Evolutionary conservation across 768 basidiomycete species (phyloP), one percentile per base, ranked within the genome.

Genomic region (Leccinum disarticulatum): DNA sequence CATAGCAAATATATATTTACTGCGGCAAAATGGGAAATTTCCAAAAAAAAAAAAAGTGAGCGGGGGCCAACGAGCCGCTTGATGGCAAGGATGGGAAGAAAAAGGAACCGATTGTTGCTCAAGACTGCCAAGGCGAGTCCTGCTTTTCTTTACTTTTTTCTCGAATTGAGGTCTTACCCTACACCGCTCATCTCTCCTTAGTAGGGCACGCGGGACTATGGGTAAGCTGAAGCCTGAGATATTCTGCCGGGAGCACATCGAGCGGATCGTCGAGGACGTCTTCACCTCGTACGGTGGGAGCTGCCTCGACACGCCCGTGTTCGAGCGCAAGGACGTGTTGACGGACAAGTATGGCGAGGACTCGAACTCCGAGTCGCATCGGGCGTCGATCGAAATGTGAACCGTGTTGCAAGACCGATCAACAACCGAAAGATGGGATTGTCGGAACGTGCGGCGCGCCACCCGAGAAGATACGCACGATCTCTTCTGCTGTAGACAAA

Each of bases 331-430:
- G 74, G 97, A 99, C 70, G 87, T 99, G 58, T 77, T 98, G 47
- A 85, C 95, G 1, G 96, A 93, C 60, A 99, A 99, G 76, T 97
- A 98, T 66, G 97, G 97, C 55, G 97, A 99, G 74, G 97, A 98
- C 70, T 83, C 87, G 41, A 99, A 98, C 70, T 92, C 93, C 1
- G 97, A 99, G 72, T 36, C 22, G 11, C 11, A 13, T 35, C 6
- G 1, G 25, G 6, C n/a, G 55, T 54, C 27, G n/a, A 41, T 50
- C 61, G 27, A 68, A 51, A 5, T 13, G 11, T 46, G 5, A 13
- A 19, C 19, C 48, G 9, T 48, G 6, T 10, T 56, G n/a, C 9
- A 9, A 19, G 35, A 36, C 65, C 95, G 93, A 76, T 97, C 60
- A 99, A 99, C 74, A 90, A 99, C 81, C 84, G 97, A 52, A 98